phyloP scores from a whole-genome alignment of 108 stramenopile species.

The Chaetoceros muelleri region DNA sequence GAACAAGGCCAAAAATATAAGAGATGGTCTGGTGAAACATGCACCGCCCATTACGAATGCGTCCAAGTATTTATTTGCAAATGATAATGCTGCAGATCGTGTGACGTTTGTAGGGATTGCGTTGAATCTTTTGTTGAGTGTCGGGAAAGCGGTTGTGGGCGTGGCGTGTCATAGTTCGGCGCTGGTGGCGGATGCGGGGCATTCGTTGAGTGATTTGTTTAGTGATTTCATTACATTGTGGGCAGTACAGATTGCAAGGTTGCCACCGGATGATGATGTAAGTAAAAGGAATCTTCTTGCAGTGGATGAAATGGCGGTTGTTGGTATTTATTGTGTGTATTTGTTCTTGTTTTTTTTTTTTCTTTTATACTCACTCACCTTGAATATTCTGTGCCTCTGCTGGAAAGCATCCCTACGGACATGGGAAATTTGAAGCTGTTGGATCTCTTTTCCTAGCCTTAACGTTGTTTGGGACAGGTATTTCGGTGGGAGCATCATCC shows the following conservation, averaged over 20 bases:
- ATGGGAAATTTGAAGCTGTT: conserved; percentile 92
- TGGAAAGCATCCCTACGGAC: conserved; percentile 92
- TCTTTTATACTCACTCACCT: background rate
- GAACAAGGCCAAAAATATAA: conserved; percentile 23
- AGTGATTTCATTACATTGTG: conserved; percentile 91
- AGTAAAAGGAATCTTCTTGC: too few relatives aligned
- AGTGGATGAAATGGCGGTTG: background rate
- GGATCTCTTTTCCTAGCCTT: conserved; percentile 85
- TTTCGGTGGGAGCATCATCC: conserved; percentile 72
- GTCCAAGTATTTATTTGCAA: conserved; percentile 33
- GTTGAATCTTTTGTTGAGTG: conserved; percentile 65
- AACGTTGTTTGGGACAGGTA: conserved; percentile 82
- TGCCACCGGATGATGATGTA: conserved; percentile 77
- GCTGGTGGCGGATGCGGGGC: conserved; percentile 93
- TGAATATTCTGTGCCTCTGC: too few relatives aligned
- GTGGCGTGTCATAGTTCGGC: conserved; percentile 73
- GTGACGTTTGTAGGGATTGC: conserved; percentile 78
- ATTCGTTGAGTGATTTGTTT: conserved; percentile 85
- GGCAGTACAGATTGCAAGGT: conserved; percentile 72
- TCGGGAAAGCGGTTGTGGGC: conserved; percentile 75
- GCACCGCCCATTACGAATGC: conserved; percentile 18
- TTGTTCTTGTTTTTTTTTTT: conserved; percentile 11
- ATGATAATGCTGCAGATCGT: conserved; percentile 64
- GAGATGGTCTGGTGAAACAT: conserved; percentile 33
- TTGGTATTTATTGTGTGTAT: background rate